Evolutionary conservation across 257 asterid genomes (phyloP), one percentile per base, ranked within the genome.

Genomic region (Nicotiana attenuata): DNA sequence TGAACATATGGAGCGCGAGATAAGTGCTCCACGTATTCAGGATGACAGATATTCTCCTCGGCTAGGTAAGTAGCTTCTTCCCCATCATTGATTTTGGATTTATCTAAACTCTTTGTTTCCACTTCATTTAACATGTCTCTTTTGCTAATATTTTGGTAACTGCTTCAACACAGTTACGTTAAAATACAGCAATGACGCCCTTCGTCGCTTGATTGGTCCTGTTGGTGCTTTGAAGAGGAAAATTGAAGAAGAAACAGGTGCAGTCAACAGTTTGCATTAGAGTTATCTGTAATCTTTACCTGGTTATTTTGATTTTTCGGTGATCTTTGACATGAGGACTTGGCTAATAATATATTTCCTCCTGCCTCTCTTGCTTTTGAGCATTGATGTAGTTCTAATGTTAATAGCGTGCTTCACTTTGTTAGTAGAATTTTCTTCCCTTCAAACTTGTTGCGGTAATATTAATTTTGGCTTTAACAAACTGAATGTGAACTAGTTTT

Each of bases 211-310:
- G 82, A 89, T 96, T 91, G 99, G 99, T 88, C 99, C 98, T 82
- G 92, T 93, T 79, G 99, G 99, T 84, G 92, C 93, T 65, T 82
- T 92, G 85, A 96, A 91, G 94, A 94, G 91, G 84, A 96, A 93
- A 88, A 92, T 94, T 77, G 99, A 96, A 91, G 98, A 93, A 85
- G 97, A 91, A 89, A 94, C 97, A 88, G 98, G 99, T 94, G 68
- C 82, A 19, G 75, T 26, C 80, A 75, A 75, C 64, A 47, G 26
- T 50, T 75, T 75, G 64, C 64, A 26, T 24, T 75, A 1, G 79
- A 50, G 10, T 50, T 50, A 16, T 50, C 45, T 50, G 80, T 50
- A 50, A 47, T 59, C 26, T 73, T 73, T 73, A 73, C 79, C 79
- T 47, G 79, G 63, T 15, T 50, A 50, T 38, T 75, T 50, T 41